Evolutionary conservation across 163 green algal species (phyloP), one percentile per base, ranked within the genome.

Genomic region (Trebouxiophyceae sp.): DNA sequence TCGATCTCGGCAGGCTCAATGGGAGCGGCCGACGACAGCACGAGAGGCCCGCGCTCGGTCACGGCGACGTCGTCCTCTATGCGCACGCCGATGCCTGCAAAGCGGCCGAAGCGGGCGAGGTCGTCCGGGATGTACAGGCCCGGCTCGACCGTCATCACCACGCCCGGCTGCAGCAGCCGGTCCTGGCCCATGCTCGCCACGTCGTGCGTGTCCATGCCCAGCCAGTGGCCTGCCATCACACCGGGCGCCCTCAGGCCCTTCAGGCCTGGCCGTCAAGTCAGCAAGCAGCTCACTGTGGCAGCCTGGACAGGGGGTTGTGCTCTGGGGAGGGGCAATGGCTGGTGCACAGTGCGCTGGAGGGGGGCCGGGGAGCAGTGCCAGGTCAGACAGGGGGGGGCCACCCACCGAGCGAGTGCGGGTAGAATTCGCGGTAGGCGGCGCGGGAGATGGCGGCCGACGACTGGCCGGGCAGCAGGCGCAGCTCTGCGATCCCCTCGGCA

Each of bases 61-160:
- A 95, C 59, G 5, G 82, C 54, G n/a, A 96, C 82, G 62, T 93
- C 89, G 67, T 97, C 90, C 70, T 96, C 89, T 8, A 96, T 84
- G n/a, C 89, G 75, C 34, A 96, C 76, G 5, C 87, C 77, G 33
- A 91, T 85, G 61, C 83, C 83, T 23, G 68, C 66, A 60, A 68
- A 16, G 24, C 26, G 22, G 4, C 55, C 44, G 24, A 57, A 61
- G 23, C 5, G 33, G 16, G 23, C 8, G 32, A 31, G 27, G n/a
- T 87, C 75, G 60, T 87, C 66, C 0, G 89, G 87, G 12, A 96
- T 88, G 80, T 96, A 96, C 31, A 96, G 67, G 23, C 85, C 90
- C 20, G 90, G 90, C 69, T 97, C 87, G 20, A 97, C 79, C 2
- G 88, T 92, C 44, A 96, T 71, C 32, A 87, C 74, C 24, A 87